Conservation (phyloP, 371 early-diverging fungal species). For the Mucor mucedo region DNA sequence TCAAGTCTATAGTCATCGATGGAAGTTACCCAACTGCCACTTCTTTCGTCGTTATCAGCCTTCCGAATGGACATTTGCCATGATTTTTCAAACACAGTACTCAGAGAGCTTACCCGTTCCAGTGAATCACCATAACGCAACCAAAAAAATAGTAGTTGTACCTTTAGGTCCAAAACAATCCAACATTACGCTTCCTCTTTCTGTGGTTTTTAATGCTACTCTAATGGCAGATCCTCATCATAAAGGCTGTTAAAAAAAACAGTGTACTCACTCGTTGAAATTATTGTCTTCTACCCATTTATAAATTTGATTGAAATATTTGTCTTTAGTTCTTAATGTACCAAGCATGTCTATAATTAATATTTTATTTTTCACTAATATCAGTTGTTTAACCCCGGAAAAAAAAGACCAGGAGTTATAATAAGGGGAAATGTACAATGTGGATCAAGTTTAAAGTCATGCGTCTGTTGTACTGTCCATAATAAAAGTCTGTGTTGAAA, state of each 20-base stretch:
- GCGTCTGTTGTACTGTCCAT: no score
- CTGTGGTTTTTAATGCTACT: slow-evolving; percentile 10
- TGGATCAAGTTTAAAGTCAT: no score
- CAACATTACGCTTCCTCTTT: slow-evolving; percentile 9
- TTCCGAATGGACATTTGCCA: slow-evolving; percentile 19
- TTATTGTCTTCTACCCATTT: no score
- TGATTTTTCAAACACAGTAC: slow-evolving; percentile 25
- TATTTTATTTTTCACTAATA: neutral
- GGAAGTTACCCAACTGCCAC: slow-evolving; percentile 26
- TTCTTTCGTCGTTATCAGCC: slow-evolving; percentile 28
- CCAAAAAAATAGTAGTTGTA: neutral
- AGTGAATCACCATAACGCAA: neutral
- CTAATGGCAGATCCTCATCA: slow-evolving; percentile 9
- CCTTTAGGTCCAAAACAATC: slow-evolving; percentile 14
- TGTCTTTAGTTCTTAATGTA: no score
- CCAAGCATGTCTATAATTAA: no score
- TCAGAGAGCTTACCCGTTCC: neutral
- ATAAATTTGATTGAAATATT: no score
- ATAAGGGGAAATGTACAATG: no score
- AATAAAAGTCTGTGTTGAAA: no score
- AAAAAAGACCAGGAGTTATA: no score
- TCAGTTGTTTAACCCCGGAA: neutral
- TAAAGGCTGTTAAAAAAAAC: slow-evolving; percentile 7
- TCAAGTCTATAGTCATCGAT: slow-evolving; percentile 10
- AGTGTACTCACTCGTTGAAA: no score